phyloP scores from a whole-genome alignment of 257 asterid species.

The Cinchona pubescens region DNA sequence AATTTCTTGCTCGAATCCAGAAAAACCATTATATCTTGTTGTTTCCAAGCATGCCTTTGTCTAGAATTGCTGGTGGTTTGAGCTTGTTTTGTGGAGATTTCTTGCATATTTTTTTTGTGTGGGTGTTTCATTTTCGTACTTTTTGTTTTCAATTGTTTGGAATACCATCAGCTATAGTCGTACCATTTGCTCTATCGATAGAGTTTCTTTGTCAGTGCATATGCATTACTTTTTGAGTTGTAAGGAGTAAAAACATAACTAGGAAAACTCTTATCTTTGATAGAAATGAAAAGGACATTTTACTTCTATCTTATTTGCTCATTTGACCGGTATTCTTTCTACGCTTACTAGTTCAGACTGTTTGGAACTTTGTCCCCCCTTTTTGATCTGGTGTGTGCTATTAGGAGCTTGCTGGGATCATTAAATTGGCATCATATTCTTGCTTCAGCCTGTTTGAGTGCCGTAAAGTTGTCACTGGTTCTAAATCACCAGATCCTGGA shows the following conservation, averaged over 20 bases:
- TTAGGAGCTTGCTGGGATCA: constrained; percentile 97
- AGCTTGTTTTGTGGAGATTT: neutral
- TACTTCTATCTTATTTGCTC: neutral
- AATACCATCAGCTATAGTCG: neutral
- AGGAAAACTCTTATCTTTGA: neutral
- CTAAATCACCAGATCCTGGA: constrained; percentile 87
- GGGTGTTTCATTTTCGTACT: neutral
- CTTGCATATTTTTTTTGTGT: neutral
- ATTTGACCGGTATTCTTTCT: neutral
- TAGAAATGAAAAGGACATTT: neutral
- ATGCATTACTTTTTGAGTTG: neutral
- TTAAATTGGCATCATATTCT: constrained; percentile 75
- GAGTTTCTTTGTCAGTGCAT: neutral
- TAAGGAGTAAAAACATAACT: neutral
- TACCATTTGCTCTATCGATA: neutral
- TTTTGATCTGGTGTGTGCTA: constrained; percentile 19
- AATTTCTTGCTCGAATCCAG: neutral
- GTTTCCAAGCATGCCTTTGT: neutral
- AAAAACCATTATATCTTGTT: neutral
- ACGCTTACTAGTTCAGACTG: constrained; percentile 1
- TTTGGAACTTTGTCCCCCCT: neutral
- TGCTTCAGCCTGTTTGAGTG: constrained; percentile 95
- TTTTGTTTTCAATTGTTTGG: neutral
- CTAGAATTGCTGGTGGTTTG: neutral
- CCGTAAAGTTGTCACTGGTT: constrained; percentile 80